Evolutionary conservation across 345 rosid species (phyloP).

Genomic region (Brassica juncea): DNA sequence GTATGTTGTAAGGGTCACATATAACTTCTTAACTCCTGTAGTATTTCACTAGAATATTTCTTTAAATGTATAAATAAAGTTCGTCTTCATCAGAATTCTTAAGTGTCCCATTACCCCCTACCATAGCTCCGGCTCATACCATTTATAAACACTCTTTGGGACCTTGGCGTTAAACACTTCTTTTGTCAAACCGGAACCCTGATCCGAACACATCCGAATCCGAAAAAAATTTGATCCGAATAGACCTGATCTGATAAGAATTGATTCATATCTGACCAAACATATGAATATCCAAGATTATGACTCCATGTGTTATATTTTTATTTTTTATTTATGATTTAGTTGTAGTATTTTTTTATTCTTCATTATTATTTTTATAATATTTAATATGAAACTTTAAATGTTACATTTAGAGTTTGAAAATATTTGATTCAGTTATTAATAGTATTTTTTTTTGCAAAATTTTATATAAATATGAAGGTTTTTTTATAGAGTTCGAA

Average conservation of each 20-base stretch:
- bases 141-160: neutral
- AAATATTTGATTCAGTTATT: neutral
- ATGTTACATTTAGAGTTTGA: neutral
- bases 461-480: neutral
- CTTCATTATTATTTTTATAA: too few species aligned
- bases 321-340: neutral
- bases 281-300: neutral
- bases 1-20: too few species aligned
- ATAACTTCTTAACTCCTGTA: too few species aligned
- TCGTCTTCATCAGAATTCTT: neutral
- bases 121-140: neutral
- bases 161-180: neutral
- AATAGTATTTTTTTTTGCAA: neutral
- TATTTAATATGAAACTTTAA: neutral
- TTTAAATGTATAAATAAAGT: too few species aligned
- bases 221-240: neutral
- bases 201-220: neutral
- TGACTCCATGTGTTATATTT: neutral
- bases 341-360: neutral
- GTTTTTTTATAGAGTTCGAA: too few species aligned
- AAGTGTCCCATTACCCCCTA: neutral
- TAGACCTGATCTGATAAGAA: neutral
- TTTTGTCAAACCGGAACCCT: neutral
- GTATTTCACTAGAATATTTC: neutral
- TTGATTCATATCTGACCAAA: neutral